Evolutionary conservation across 148 eudicot species (phyloP).

Genomic region (Camellia sinensis): DNA sequence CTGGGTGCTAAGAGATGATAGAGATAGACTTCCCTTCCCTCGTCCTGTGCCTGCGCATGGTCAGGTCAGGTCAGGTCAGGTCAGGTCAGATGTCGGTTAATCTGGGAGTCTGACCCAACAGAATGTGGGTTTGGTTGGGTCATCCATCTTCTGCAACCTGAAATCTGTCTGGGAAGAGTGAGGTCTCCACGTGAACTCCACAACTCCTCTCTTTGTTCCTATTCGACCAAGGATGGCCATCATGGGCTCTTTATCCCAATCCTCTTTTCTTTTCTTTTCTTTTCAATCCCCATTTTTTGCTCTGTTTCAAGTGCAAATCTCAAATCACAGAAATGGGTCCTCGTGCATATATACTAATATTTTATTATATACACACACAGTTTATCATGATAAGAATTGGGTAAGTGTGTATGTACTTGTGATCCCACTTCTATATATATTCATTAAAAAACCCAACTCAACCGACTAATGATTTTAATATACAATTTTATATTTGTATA

Average conservation of each 20-base stretch:
- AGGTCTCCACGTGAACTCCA: background rate
- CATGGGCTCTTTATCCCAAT: background rate
- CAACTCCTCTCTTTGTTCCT: background rate
- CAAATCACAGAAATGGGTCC: background rate
- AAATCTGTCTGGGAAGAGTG: background rate
- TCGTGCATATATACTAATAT: background rate
- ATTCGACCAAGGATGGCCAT: background rate
- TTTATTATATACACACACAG: background rate
- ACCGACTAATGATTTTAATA: background rate
- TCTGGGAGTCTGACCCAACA: background rate
- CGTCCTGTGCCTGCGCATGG: too few species aligned
- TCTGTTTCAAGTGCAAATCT: background rate
- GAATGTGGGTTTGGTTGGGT: background rate
- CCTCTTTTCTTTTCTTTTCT: background rate
- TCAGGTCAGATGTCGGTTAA: background rate
- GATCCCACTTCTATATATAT: background rate
- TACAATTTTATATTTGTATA: background rate
- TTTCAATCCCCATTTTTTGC: background rate
- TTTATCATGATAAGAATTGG: background rate
- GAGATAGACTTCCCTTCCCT: too few species aligned
- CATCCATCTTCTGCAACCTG: background rate
- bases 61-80: too few species aligned
- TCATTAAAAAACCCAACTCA: background rate
- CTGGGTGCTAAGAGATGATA: too few species aligned
- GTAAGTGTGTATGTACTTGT: background rate